Conservation (phyloP, 257 asterid species). For the Nicotiana benthamiana region DNA sequence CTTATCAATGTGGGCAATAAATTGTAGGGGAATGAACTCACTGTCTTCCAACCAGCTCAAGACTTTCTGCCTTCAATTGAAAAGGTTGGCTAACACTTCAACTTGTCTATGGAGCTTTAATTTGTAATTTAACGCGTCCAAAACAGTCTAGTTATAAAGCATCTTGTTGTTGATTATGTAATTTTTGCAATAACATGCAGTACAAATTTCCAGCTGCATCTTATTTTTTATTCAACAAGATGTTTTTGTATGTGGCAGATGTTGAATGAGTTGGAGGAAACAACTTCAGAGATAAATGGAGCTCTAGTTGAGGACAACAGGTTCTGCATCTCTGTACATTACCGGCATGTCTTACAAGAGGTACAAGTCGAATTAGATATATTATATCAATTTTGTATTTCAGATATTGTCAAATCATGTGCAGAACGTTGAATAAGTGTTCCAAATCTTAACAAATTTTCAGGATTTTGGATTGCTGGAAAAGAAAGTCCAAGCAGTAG, state of each 20-base stretch:
- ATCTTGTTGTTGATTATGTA: no score
- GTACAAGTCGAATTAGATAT: constrained; percentile 16
- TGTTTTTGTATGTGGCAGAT: constrained; percentile 29
- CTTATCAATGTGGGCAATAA: neutral
- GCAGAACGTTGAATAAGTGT: neutral
- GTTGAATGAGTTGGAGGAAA: constrained; percentile 38
- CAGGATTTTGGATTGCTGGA: constrained; percentile 57
- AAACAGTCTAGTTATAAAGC: no score
- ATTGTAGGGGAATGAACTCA: constrained; percentile 49
- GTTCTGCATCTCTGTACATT: constrained; percentile 80
- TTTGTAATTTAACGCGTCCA: neutral
- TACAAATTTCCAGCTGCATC: neutral
- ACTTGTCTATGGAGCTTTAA: neutral
- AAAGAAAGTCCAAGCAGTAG: constrained; percentile 26
- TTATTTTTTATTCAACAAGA: neutral
- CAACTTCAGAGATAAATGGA: constrained; percentile 40
- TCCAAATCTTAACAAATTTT: neutral
- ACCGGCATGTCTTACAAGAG: constrained; percentile 59
- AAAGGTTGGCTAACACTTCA: constrained; percentile 31
- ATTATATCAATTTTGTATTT: neutral
- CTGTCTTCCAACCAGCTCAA: constrained; percentile 79
- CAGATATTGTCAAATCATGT: neutral
- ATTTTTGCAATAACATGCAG: neutral
- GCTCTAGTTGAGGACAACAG: constrained; percentile 70
- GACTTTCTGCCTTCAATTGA: constrained; percentile 55